These are phyloP conservation scores for Populus trichocarpa DNA, from an alignment of 441 rosid species.

Conservation along the genomic window DNA sequence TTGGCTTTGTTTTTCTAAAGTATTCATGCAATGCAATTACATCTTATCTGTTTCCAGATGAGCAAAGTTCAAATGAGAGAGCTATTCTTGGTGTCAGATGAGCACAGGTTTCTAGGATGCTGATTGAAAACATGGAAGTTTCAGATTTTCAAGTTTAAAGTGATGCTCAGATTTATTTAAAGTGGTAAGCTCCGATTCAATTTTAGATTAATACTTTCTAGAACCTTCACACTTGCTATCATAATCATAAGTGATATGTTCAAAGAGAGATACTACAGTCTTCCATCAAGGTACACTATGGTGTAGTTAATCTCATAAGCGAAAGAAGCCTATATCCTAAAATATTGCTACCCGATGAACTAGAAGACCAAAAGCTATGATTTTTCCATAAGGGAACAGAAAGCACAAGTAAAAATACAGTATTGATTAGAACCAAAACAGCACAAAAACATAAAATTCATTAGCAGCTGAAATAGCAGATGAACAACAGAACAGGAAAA, in stretches of 20 bases:
- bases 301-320: not conserved
- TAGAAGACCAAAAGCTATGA: not conserved
- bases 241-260: not conserved
- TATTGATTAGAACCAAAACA: not conserved
- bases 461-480: not conserved
- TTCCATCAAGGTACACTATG: not conserved
- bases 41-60: not conserved
- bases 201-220: not conserved
- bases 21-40: not conserved
- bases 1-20: not conserved
- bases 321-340: not conserved
- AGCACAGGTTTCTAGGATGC: not conserved
- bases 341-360: not conserved
- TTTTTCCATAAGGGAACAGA: not conserved
- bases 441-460: not conserved
- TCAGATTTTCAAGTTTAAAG: not conserved
- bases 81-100: not conserved
- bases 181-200: not conserved
- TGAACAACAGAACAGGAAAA: not conserved
- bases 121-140: not conserved
- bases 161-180: not conserved
- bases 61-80: not conserved
- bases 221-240: not conserved
- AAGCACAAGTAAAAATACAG: not conserved
- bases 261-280: too few relatives aligned